phyloP scores from a whole-genome alignment of 768 basidiomycete species.

The Boletus fagicola region DNA sequence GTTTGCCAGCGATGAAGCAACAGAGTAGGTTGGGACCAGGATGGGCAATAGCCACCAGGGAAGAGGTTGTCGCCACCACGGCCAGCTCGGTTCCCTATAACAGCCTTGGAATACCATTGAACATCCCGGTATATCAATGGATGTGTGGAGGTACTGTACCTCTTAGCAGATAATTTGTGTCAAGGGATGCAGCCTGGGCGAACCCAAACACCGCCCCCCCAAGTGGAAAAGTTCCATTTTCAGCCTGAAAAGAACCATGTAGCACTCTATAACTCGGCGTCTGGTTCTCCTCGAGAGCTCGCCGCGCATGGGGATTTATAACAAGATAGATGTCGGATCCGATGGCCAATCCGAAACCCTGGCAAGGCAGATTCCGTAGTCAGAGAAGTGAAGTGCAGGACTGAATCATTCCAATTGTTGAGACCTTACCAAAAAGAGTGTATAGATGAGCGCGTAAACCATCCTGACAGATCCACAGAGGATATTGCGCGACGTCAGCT shows the following conservation, averaged over 20 bases:
- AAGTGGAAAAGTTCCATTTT: slow-evolving; percentile 46
- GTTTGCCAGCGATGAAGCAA: slow-evolving; percentile 71
- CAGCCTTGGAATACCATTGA: slow-evolving; percentile 54
- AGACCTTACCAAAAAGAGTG: slow-evolving; percentile 63
- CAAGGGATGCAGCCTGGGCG: slow-evolving; percentile 35
- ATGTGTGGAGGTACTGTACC: slow-evolving; percentile 13
- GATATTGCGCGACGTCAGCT: slow-evolving; percentile 77
- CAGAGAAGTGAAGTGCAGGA: slow-evolving; percentile 4
- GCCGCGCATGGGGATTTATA: slow-evolving; percentile 57
- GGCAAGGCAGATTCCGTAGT: background rate
- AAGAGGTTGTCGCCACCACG: slow-evolving; percentile 74
- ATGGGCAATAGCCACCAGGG: slow-evolving; percentile 81
- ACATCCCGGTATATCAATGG: slow-evolving; percentile 23
- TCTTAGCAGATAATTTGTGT: slow-evolving; percentile 31
- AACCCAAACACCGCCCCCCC: slow-evolving; percentile 49
- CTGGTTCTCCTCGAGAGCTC: slow-evolving; percentile 31
- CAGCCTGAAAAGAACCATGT: slow-evolving; percentile 53
- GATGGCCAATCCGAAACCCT: slow-evolving; percentile 84
- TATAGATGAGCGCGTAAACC: slow-evolving; percentile 85
- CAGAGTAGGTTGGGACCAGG: slow-evolving; percentile 75
- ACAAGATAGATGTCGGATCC: slow-evolving; percentile 80
- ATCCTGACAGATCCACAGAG: slow-evolving; percentile 80
- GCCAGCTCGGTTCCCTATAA: slow-evolving; percentile 68
- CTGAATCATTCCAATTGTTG: background rate
- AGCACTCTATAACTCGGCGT: slow-evolving; percentile 41